A percentile compares a stretch with the other conserved stretches of the same genome.
Evolutionary conservation across 805 yeast genomes (phyloP).

Genomic region (Myxozyma nipponensis): DNA sequence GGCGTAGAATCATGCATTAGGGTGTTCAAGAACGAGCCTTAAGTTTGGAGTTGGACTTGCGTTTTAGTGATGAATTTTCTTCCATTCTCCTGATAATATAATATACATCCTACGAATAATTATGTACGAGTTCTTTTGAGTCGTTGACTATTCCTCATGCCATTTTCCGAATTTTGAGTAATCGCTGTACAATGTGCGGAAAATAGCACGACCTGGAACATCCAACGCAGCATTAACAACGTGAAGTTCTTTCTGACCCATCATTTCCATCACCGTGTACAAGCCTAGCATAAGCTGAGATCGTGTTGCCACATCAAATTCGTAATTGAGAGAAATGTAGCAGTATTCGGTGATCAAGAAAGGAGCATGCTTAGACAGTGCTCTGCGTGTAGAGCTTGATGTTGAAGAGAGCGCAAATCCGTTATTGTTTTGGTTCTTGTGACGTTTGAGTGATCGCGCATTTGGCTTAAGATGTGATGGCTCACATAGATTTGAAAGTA

Average conservation of each 20-base stretch:
- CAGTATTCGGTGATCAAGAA: constrained; percentile 58
- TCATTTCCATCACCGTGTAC: constrained; percentile 61
- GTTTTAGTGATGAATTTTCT: neutral
- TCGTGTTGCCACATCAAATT: constrained; percentile 44
- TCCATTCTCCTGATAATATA: neutral
- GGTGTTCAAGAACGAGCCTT: too few species aligned
- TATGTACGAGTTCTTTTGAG: neutral
- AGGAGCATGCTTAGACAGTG: constrained; percentile 62
- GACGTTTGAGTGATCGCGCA: neutral
- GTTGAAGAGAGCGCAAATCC: constrained; percentile 44
- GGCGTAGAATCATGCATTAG: too few species aligned
- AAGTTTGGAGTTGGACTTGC: neutral
- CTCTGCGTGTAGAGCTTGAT: constrained; percentile 49
- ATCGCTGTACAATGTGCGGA: constrained; percentile 62
- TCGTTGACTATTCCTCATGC: constrained; percentile 53
- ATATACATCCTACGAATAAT: neutral
- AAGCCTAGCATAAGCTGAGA: constrained; percentile 53
- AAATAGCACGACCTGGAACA: constrained; percentile 61
- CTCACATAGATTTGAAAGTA: constrained; percentile 20
- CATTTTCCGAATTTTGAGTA: constrained; percentile 79
- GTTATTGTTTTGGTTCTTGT: neutral
- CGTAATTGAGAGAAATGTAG: constrained; percentile 47
- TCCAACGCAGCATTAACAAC: constrained; percentile 65
- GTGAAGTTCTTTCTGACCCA: constrained; percentile 63
- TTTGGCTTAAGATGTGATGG: neutral